Evolutionary conservation across 1,284 basidiomycete genomes (phyloP).

Genomic region (Mycena citricolor): DNA sequence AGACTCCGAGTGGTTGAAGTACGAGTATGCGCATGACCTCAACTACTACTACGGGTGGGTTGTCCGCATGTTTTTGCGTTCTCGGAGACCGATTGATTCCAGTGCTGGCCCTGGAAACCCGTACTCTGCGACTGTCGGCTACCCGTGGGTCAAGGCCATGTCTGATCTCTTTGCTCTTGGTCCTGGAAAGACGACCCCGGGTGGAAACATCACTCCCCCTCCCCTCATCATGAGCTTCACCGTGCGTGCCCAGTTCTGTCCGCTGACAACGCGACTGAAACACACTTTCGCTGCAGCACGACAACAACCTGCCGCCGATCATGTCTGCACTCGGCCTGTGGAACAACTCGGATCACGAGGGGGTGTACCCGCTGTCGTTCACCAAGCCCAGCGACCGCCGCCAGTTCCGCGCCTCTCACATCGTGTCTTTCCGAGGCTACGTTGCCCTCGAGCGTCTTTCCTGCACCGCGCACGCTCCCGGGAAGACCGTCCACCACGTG

Average conservation of each 20-base stretch:
- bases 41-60: constrained; percentile 46
- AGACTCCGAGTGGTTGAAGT: constrained; percentile 58
- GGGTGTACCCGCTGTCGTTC: constrained; percentile 37
- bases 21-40: constrained; percentile 55
- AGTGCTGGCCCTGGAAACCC: constrained; percentile 46
- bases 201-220: constrained; percentile 35
- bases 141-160: constrained; percentile 41
- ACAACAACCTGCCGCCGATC: constrained; percentile 44
- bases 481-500: constrained; percentile 20
- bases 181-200: constrained; percentile 28
- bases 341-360: constrained; percentile 34
- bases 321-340: constrained; percentile 43
- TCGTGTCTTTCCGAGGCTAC: constrained; percentile 42
- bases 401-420: constrained; percentile 38
- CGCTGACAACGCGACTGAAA: not conserved
- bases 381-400: constrained; percentile 31
- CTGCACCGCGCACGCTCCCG: constrained; percentile 12
- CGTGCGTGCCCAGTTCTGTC: constrained; percentile 25
- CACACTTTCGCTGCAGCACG: constrained; percentile 32
- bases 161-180: constrained; percentile 37
- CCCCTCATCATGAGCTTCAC: constrained; percentile 44
- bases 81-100: not conserved
- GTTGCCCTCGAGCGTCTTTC: constrained; percentile 41
- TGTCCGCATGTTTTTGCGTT: not conserved
- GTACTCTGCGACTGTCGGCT: constrained; percentile 38